Evolutionary conservation across 805 yeast species (phyloP).

Genomic region (Candida hungchunana): DNA sequence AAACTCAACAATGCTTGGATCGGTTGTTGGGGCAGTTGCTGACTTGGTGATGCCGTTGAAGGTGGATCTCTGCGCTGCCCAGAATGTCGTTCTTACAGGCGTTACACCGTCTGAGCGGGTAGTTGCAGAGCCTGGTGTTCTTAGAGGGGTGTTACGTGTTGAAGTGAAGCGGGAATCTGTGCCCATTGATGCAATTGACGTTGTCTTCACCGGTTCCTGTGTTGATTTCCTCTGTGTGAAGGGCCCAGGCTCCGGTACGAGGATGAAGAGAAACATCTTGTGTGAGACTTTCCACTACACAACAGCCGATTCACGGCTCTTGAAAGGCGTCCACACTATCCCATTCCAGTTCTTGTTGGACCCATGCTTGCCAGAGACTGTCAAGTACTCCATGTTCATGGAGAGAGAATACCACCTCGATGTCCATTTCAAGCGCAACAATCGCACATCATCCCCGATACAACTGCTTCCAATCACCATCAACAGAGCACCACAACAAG

Average conservation of each 20-base stretch:
- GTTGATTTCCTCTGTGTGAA: constrained; percentile 8
- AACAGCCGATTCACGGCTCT: background rate
- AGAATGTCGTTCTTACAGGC: no score
- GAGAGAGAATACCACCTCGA: constrained; percentile 15
- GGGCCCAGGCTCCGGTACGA: background rate
- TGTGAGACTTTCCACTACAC: constrained; percentile 16
- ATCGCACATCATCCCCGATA: background rate
- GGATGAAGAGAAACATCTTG: constrained; percentile 5
- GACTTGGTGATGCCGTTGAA: no score
- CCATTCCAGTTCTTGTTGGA: constrained; percentile 25
- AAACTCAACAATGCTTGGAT: no score
- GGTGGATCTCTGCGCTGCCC: no score
- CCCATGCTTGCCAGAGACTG: constrained; percentile 18
- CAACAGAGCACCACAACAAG: constrained; percentile 16
- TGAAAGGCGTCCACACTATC: constrained; percentile 19
- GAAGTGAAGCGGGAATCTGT: constrained; percentile 8
- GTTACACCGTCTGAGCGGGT: no score
- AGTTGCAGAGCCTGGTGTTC: constrained; percentile 1
- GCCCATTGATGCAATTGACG: constrained; percentile 10
- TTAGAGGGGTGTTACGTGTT: constrained; percentile 16
- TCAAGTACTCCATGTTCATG: constrained; percentile 11
- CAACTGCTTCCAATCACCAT: constrained; percentile 8
- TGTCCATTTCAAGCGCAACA: constrained; percentile 3
- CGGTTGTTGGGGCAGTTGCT: no score
- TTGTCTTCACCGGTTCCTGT: constrained; percentile 17